Conservation (phyloP, 2,329 filamentous ascomycete species). For the Arthroderma uncinatum region DNA sequence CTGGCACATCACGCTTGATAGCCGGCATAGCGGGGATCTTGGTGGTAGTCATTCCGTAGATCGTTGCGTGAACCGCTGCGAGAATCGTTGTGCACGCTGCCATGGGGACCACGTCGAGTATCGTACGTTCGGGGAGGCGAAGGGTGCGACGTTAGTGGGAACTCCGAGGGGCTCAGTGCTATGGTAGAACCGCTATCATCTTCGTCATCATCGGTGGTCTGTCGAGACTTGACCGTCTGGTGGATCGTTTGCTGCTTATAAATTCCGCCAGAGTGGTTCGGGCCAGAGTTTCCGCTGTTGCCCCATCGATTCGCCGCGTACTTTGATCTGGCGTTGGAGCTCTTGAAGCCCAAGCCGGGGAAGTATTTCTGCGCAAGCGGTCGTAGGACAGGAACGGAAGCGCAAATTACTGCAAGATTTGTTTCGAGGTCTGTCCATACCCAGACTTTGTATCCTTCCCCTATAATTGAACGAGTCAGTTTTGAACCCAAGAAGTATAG, state of each 20-base stretch:
- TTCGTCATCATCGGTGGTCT: constrained; percentile 1
- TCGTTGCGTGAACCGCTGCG: neutral
- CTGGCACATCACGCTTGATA: neutral
- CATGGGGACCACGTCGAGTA: neutral
- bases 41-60: neutral
- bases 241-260: constrained; percentile 12
- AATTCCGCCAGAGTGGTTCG: neutral
- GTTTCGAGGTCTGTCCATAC: constrained; percentile 17
- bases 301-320: constrained; percentile 3
- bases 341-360: constrained; percentile 6
- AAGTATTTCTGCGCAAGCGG: constrained; percentile 14
- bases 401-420: constrained; percentile 18
- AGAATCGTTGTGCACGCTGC: neutral
- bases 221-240: constrained; percentile 4
- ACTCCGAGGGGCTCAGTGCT: neutral
- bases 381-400: constrained; percentile 16
- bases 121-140: neutral
- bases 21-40: neutral
- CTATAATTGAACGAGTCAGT: constrained; percentile 5
- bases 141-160: neutral
- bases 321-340: neutral
- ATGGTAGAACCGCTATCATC: constrained; percentile 1
- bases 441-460: constrained; percentile 16
- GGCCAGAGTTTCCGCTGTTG: neutral
- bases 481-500: neutral